Percentiles rank a stretch among this genome's conserved stretches.
Conservation (phyloP, 2,329 filamentous ascomycete species). For the Dactylonectria estremocensis region DNA sequence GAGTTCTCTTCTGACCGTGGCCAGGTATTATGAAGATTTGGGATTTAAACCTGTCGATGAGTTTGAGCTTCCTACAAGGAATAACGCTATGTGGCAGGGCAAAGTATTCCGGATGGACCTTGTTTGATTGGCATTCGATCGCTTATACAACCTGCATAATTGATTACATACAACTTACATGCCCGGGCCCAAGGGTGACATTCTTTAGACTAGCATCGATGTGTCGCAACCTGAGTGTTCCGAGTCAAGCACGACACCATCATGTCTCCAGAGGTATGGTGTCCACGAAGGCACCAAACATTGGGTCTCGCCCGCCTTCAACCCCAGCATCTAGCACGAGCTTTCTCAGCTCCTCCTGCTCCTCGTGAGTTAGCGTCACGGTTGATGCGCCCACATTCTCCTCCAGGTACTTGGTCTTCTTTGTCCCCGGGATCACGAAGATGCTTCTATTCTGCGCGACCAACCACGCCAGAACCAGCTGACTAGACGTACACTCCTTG, state of each 20-base stretch:
- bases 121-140: constrained; percentile 10
- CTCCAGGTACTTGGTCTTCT: constrained; percentile 62
- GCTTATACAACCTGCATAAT: constrained; percentile 13
- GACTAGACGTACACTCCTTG: constrained; percentile 68
- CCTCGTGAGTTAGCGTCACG: constrained; percentile 53
- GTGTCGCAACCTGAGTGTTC: not conserved
- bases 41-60: constrained; percentile 35
- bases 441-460: constrained; percentile 72
- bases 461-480: constrained; percentile 76
- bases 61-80: constrained; percentile 23
- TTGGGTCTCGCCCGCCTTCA: constrained; percentile 45
- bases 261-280: constrained; percentile 37
- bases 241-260: not conserved
- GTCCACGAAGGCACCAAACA: constrained; percentile 37
- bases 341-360: constrained; percentile 53
- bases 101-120: constrained; percentile 39
- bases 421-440: constrained; percentile 71
- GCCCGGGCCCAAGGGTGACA: not conserved
- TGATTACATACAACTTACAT: constrained; percentile 26
- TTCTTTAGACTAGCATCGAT: not conserved
- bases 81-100: constrained; percentile 30
- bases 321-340: constrained; percentile 48
- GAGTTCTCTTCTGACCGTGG: constrained; percentile 27
- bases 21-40: constrained; percentile 40
- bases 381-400: constrained; percentile 58